Evolutionary conservation across 108 stramenopile species (phyloP), one percentile per base, ranked within the genome.

Genomic region (Cylindrotheca closterium): DNA sequence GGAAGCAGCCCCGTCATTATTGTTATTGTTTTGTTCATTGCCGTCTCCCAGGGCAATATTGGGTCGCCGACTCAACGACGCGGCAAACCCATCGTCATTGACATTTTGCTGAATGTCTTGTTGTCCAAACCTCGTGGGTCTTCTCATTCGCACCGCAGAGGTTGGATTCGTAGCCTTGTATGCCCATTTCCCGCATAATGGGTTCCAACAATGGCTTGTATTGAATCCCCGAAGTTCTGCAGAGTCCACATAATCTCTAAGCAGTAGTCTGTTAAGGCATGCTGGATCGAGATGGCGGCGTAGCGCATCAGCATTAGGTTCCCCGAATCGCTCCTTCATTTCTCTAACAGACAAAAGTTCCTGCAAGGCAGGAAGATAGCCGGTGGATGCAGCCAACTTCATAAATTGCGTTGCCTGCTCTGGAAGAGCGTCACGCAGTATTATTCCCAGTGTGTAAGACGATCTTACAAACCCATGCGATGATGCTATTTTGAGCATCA

Each of bases 191-290:
- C 93, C 93, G 60, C 93, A 94, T 31, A 82, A 60, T 15, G 88
- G 83, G 71, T 95, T 92, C 93, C 93, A 95, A 68, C 93, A 95
- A 64, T 95, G 93, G 50, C 82, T 84, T 5, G 93, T 92, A 52
- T 77, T 83, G 47, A 80, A 47, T 52, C 71, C 74, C 50, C 82
- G 73, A 34, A 82, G 59, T 32, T 78, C 73, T 2, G 78, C 47
- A 7, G 82, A 84, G 50, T 75, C 65, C 3, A 89, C 61, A 61
- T 93, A 89, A 58, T 86, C 80, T 30, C 87, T 68, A 19, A 79
- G 60, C 29, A 93, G 51, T 25, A 93, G 60, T 17, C 83, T 66
- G 62, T 78, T 88, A 47, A 93, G 61, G 58, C 88, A 81, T 18
- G 82, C 66, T 3, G 88, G 85, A 63, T 93, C 92, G 18, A 93